Evolutionary conservation across 2,329 filamentous ascomycete genomes (phyloP).

Genomic region (Penicillium sp.): DNA sequence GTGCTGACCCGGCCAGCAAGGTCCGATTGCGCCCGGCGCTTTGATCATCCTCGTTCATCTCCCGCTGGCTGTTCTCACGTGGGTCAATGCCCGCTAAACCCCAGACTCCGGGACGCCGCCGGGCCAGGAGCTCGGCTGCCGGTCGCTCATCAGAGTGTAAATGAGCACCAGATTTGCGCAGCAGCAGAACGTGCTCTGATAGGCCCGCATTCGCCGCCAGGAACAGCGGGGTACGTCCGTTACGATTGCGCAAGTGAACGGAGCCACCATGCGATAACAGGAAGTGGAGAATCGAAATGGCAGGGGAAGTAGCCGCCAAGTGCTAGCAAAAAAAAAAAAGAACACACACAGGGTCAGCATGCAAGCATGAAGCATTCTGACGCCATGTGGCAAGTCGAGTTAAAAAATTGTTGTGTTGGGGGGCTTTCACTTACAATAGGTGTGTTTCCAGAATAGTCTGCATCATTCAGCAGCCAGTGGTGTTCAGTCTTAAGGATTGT

Average conservation of each 20-base stretch:
- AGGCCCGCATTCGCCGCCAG: conserved; percentile 62
- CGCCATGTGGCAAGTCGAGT: not conserved
- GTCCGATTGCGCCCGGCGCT: conserved; percentile 15
- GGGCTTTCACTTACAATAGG: conserved; percentile 43
- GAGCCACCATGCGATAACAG: conserved; percentile 61
- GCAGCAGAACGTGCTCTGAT: conserved; percentile 56
- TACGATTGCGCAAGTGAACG: conserved; percentile 62
- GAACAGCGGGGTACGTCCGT: conserved; percentile 62
- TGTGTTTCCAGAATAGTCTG: conserved; percentile 83
- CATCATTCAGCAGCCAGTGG: conserved; percentile 69
- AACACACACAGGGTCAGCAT: not conserved
- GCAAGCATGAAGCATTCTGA: not conserved
- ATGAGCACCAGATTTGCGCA: conserved; percentile 62
- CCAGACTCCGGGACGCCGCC: conserved; percentile 48
- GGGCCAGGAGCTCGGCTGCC: conserved; percentile 55
- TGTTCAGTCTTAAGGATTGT: conserved; percentile 70
- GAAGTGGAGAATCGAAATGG: conserved; percentile 58
- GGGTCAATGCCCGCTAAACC: conserved; percentile 47
- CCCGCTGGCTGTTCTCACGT: conserved; percentile 29
- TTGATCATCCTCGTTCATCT: conserved; percentile 30
- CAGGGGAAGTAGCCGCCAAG: conserved; percentile 60
- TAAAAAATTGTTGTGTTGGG: not conserved
- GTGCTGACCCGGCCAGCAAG: conserved; percentile 34
- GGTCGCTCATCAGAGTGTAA: conserved; percentile 60
- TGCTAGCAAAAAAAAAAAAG: conserved; percentile 43